phyloP scores from a whole-genome alignment of 2,329 filamentous ascomycete species.

The Fusarium chuoi region DNA sequence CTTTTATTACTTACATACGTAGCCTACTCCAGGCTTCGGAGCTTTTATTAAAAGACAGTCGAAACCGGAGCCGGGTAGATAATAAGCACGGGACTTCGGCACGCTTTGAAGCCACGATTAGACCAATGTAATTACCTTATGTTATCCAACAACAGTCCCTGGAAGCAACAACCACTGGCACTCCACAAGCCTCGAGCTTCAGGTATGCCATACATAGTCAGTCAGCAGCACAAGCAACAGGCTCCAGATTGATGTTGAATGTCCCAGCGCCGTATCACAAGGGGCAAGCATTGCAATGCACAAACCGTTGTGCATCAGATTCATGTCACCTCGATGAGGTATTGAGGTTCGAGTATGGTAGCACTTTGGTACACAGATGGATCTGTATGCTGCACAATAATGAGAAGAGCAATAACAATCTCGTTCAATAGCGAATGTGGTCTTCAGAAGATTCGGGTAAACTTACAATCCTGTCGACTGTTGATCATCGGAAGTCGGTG shows the following conservation, averaged over 20 bases:
- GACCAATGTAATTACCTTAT: neutral
- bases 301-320: slow-evolving; percentile 24
- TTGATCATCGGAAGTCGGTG: slow-evolving; percentile 16
- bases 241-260: neutral
- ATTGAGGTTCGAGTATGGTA: slow-evolving; percentile 36
- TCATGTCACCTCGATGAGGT: slow-evolving; percentile 36
- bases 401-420: slow-evolving; percentile 2
- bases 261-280: slow-evolving; percentile 18
- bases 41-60: neutral
- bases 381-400: slow-evolving; percentile 1
- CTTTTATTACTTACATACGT: neutral
- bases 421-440: neutral
- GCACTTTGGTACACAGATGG: slow-evolving; percentile 6
- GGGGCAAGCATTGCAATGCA: slow-evolving; percentile 17
- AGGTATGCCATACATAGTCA: slow-evolving; percentile 1
- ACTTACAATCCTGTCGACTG: neutral
- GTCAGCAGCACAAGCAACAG: neutral
- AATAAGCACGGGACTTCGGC: slow-evolving; percentile 30
- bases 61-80: slow-evolving; percentile 5
- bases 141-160: neutral
- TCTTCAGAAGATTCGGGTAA: neutral
- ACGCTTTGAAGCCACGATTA: slow-evolving; percentile 1
- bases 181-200: neutral
- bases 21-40: slow-evolving; percentile 4
- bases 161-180: neutral